Evolutionary conservation across 1,284 basidiomycete genomes (phyloP).

Genomic region (Moesziomyces parantarcticus): DNA sequence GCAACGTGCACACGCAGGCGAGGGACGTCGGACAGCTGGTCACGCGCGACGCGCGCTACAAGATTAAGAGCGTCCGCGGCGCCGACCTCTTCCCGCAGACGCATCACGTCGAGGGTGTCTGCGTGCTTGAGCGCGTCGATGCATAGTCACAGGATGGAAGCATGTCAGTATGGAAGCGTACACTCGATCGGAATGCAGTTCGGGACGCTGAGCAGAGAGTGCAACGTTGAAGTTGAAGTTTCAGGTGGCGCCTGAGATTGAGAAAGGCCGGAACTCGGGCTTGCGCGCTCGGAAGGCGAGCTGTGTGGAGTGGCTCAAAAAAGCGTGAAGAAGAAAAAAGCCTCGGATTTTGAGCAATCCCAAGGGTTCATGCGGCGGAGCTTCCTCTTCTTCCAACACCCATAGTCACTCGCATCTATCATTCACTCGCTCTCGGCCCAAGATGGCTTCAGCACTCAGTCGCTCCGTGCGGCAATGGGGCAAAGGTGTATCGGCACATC

Average conservation of each 20-base stretch:
- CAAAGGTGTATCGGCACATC: background rate
- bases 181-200: too few relatives aligned
- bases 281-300: background rate
- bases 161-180: too few relatives aligned
- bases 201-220: background rate
- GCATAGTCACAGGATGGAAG: constrained; percentile 7
- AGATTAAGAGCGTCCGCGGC: constrained; percentile 61
- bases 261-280: constrained; percentile 13
- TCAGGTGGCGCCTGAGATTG: background rate
- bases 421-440: background rate
- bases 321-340: constrained; percentile 6
- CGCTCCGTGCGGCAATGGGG: constrained; percentile 10
- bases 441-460: constrained; percentile 16
- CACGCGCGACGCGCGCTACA: constrained; percentile 46
- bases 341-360: too few relatives aligned
- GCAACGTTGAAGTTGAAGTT: background rate
- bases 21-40: constrained; percentile 67
- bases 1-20: constrained; percentile 78
- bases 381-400: background rate
- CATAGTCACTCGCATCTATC: background rate
- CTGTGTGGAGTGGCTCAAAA: constrained; percentile 16
- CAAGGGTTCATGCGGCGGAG: background rate
- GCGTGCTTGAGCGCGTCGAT: constrained; percentile 49
- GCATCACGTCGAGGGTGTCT: constrained; percentile 66
- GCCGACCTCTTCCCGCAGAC: constrained; percentile 68